Evolutionary conservation across 2,329 filamentous ascomycete species (phyloP).

Genomic region (Xylaria sp.): DNA sequence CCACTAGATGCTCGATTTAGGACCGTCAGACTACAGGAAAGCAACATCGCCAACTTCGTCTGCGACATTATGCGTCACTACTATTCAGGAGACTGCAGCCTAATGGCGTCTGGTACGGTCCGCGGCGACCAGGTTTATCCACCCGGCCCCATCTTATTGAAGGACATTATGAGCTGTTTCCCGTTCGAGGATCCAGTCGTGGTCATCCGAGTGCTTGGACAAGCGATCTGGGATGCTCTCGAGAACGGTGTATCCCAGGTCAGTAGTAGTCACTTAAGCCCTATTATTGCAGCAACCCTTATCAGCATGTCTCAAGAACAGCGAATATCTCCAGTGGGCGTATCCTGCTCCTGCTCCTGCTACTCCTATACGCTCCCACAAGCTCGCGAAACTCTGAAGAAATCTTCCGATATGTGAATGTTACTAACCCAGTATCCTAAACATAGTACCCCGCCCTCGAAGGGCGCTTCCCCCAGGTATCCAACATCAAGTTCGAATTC

Average conservation of each 20-base stretch:
- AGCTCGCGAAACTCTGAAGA: background rate
- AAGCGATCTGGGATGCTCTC: conserved; percentile 79
- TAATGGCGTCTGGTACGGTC: conserved; percentile 89
- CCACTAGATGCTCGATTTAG: conserved; percentile 88
- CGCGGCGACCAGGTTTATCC: conserved; percentile 90
- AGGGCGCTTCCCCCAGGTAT: conserved; percentile 87
- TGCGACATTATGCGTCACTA: conserved; percentile 91
- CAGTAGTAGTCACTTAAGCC: background rate
- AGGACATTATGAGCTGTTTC: conserved; percentile 89
- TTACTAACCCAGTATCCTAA: background rate
- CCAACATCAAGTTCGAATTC: conserved; percentile 81
- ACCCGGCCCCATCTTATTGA: conserved; percentile 79
- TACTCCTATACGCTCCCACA: background rate
- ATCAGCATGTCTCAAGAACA: background rate
- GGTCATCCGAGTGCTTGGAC: conserved; percentile 76
- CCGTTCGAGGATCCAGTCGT: conserved; percentile 93
- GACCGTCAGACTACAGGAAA: conserved; percentile 80
- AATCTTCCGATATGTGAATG: background rate
- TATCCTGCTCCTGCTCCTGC: background rate
- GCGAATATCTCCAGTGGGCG: background rate
- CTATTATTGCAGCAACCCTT: background rate
- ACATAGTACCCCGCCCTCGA: conserved; percentile 79
- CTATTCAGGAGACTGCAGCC: conserved; percentile 81
- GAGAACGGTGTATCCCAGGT: conserved; percentile 81
- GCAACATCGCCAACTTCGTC: conserved; percentile 90